Conservation (phyloP, 441 rosid species). For the Mallotus repandus region DNA sequence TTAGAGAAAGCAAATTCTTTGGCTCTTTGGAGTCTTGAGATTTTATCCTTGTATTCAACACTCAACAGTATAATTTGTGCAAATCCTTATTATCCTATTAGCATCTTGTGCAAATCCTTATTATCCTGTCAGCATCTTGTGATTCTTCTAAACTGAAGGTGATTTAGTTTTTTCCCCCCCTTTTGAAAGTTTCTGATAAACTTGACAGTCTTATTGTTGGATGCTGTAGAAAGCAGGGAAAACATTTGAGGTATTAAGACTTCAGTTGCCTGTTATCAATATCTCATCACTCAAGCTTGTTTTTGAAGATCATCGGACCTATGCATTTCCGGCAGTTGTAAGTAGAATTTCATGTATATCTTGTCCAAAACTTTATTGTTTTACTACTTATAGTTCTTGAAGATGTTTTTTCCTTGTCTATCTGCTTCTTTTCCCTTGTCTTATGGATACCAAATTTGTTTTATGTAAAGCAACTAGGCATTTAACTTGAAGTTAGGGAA, state of each 20-base stretch:
- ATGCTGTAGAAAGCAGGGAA: constrained; percentile 77
- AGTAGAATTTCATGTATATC: constrained; percentile 34
- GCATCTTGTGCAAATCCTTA: not conserved
- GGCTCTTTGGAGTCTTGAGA: constrained; percentile 8
- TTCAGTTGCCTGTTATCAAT: constrained; percentile 77
- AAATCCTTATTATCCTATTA: not conserved
- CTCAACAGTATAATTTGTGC: not conserved
- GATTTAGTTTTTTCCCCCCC: not conserved
- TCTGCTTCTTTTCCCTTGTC: not conserved
- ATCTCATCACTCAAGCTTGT: constrained; percentile 75
- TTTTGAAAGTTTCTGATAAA: not conserved
- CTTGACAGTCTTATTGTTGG: constrained; percentile 25
- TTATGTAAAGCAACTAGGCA: not conserved
- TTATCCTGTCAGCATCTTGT: not conserved
- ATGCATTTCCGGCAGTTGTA: constrained; percentile 85
- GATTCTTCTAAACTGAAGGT: not conserved
- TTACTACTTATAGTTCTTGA: not conserved
- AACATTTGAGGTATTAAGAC: constrained; percentile 72
- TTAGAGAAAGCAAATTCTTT: constrained; percentile 8
- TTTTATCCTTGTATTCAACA: not conserved
- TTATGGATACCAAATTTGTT: not conserved
- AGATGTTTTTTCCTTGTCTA: not conserved
- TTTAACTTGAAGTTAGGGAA: not conserved
- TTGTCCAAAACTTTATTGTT: not conserved
- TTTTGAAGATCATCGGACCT: constrained; percentile 95